Conservation (phyloP, 441 rosid genomes). For the Metrosideros polymorpha region DNA sequence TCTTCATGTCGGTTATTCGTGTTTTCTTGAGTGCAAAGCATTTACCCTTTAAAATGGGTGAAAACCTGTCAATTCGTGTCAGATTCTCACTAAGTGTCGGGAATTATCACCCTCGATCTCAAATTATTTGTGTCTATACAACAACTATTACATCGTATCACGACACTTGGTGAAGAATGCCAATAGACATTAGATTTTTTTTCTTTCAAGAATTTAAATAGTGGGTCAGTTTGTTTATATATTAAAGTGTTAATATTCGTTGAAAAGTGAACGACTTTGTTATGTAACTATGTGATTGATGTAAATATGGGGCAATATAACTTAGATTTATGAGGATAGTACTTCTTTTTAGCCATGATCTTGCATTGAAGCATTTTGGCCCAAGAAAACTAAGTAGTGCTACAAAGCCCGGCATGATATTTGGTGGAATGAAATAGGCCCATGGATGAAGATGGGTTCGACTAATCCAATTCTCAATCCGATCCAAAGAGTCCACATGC, state of each 20-base stretch:
- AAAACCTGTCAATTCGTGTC: background rate
- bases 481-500: background rate
- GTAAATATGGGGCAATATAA: background rate
- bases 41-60: background rate
- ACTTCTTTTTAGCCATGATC: background rate
- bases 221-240: background rate
- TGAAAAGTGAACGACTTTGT: background rate
- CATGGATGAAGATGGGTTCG: background rate
- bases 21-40: background rate
- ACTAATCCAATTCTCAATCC: background rate
- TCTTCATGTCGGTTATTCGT: background rate
- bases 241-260: background rate
- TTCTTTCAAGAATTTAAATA: rapidly evolving
- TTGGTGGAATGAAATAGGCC: background rate
- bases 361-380: background rate
- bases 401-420: background rate
- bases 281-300: background rate
- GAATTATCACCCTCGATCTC: background rate
- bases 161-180: background rate
- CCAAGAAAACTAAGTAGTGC: background rate
- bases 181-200: background rate
- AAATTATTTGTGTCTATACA: background rate
- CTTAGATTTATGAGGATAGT: background rate
- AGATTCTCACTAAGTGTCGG: background rate
- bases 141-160: background rate